A percentile compares a stretch with the other conserved stretches of the same genome.
These are phyloP conservation scores for Trichopus zeylanicus DNA, from an alignment of 116 monocot genomes.

Conservation along the genomic window DNA sequence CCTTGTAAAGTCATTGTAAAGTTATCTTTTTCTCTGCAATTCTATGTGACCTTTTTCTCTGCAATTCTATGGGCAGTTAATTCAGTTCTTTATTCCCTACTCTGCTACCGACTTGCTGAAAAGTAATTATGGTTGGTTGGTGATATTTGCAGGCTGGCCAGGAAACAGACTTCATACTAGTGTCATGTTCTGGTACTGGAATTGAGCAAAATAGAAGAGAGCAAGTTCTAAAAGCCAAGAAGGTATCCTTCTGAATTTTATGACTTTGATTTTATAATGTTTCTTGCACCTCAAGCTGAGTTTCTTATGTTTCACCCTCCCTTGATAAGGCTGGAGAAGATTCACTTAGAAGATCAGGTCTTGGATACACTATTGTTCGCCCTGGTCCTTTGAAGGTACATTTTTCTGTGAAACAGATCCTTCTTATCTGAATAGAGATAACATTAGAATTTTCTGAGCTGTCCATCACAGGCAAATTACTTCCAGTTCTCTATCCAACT, in stretches of 20 bases:
- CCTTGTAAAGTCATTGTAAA: no score
- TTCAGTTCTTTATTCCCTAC: no score
- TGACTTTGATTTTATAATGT: neutral
- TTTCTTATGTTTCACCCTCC: neutral
- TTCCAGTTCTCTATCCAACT: neutral
- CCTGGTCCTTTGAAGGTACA: constrained; percentile 90
- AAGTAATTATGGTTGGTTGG: no score
- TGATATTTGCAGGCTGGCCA: constrained; percentile 63
- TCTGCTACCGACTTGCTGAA: no score
- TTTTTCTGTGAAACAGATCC: neutral
- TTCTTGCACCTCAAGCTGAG: constrained; percentile 3
- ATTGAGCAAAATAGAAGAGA: constrained; percentile 83
- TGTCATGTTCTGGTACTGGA: constrained; percentile 87
- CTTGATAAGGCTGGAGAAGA: constrained; percentile 80
- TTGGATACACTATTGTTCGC: constrained; percentile 96
- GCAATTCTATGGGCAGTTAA: no score
- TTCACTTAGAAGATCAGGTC: constrained; percentile 85
- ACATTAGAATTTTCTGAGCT: neutral
- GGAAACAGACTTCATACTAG: constrained; percentile 95
- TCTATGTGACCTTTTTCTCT: no score
- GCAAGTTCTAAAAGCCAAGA: constrained; percentile 94
- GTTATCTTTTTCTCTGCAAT: no score
- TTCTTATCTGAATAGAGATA: neutral
- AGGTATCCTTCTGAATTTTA: constrained; percentile 22
- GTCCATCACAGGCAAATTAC: neutral